A percentile compares a stretch with the other conserved stretches of the same genome.
phyloP scores from a whole-genome alignment of 176 grass and related monocot genomes.

The Carex cristatella region DNA sequence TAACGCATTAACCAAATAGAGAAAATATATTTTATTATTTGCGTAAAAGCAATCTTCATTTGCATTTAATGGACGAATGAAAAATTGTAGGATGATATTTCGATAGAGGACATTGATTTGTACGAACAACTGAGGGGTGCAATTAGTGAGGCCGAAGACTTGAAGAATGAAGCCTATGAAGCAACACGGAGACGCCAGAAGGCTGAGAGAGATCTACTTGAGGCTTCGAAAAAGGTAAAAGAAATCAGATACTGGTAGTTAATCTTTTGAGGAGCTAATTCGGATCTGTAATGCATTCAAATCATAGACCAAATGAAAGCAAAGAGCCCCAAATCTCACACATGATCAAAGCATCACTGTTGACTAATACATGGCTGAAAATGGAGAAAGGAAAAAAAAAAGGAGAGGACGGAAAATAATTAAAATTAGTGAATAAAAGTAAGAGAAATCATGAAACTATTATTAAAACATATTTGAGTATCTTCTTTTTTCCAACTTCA shows the following conservation, averaged over 20 bases:
- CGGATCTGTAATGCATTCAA: neutral
- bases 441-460: neutral
- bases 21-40: neutral
- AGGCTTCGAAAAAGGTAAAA: conserved; percentile 38
- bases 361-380: neutral
- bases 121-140: conserved; percentile 37
- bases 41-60: neutral
- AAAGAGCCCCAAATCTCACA: neutral
- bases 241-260: neutral
- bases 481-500: neutral
- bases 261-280: neutral
- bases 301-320: neutral
- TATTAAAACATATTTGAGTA: neutral
- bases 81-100: conserved; percentile 28
- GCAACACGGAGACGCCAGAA: conserved; percentile 55
- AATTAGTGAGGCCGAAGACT: conserved; percentile 39
- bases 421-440: neutral
- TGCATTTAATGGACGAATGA: neutral
- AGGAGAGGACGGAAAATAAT: neutral
- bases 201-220: conserved; percentile 46
- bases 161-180: conserved; percentile 50
- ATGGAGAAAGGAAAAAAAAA: neutral
- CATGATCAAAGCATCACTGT: neutral
- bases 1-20: neutral
- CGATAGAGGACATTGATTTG: conserved; percentile 21